Percentiles rank a stretch among this genome's conserved stretches.
phyloP scores from a whole-genome alignment of 2,329 filamentous ascomycete genomes.

The Ceratocystis destructans region DNA sequence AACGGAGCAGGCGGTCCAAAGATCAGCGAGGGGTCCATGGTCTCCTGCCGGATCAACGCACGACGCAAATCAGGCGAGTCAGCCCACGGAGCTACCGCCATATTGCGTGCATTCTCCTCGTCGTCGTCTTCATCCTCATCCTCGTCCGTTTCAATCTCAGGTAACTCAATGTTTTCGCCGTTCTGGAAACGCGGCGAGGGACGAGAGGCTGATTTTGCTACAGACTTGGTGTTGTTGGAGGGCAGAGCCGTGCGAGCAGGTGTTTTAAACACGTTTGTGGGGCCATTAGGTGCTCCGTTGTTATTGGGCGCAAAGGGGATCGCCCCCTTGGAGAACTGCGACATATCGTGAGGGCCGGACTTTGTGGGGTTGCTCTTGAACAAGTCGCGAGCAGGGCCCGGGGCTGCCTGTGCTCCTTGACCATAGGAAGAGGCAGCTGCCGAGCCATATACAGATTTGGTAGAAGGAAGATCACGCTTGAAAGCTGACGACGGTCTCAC shows the following conservation, averaged over 20 bases:
- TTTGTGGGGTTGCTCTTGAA: constrained; percentile 54
- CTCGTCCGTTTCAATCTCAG: constrained; percentile 89
- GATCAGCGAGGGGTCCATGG: constrained; percentile 67
- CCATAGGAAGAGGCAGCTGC: constrained; percentile 40
- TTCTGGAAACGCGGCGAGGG: constrained; percentile 78
- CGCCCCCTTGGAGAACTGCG: constrained; percentile 74
- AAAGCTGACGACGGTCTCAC: constrained; percentile 62
- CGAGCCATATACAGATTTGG: not conserved
- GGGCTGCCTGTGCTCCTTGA: constrained; percentile 34
- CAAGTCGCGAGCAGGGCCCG: constrained; percentile 40
- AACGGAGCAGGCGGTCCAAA: constrained; percentile 81
- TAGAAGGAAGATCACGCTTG: constrained; percentile 42
- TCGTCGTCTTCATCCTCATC: constrained; percentile 63
- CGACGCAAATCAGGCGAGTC: constrained; percentile 70
- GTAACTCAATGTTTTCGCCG: constrained; percentile 79
- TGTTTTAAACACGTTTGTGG: constrained; percentile 50
- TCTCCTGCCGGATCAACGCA: constrained; percentile 68
- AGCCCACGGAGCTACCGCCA: constrained; percentile 51
- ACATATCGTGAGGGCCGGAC: constrained; percentile 51
- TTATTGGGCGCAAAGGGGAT: constrained; percentile 73
- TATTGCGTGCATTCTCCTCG: constrained; percentile 25
- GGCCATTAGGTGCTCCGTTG: constrained; percentile 25
- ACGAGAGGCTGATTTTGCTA: constrained; percentile 45
- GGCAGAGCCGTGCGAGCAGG: constrained; percentile 40
- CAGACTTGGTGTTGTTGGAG: constrained; percentile 37